Evolutionary conservation across 495 filamentous ascomycete species (phyloP), one percentile per base, ranked within the genome.

Genomic region (Paragyromitra xinjiangensis): DNA sequence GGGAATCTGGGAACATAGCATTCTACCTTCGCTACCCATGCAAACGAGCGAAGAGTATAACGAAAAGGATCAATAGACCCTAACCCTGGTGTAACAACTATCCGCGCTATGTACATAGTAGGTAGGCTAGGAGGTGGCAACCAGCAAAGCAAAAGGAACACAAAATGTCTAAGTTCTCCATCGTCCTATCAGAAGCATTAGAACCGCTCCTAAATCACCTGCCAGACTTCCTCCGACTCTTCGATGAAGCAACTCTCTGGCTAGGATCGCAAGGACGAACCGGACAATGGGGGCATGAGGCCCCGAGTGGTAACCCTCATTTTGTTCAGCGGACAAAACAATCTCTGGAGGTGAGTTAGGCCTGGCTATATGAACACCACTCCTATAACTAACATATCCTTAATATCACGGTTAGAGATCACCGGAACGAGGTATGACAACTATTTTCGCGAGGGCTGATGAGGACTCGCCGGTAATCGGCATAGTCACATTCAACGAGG

Each of bases 201-300:
- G 26, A 16, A 6, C 67, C 51, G 12, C 40, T 48, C 12, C 19
- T 11, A 37, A 22, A 34, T 2, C 14, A 70, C 24, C 39, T 70
- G 16, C 39, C 67, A 24, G 67, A 70, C 11, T 22, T 59, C 22
- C 53, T 70, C 14, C 67, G 67, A 5, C 67, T 70, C 24, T 70
- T 61, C 12, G 67, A 62, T 14, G 67, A 61, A 50, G 53, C 67
- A 14, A 37, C 55, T 2, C 39, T 70, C 6, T 70, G 67, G 67
- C 53, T 70, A n/a, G 19, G 3, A 19, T 34, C n/a, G 26, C 53
- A 48, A 1, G 55, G 67, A 34, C 37, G n/a, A 34, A 70, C 53
- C 1, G 67, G 19, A 8, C 67, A 70, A 70, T 70, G 67, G 67
- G 66, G 67, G 0, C 3, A 6, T 7, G 24, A 11, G 2, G 22